These are phyloP conservation scores for Yamadazyma siamensis DNA, from an alignment of 1,139 yeast species.

Conservation along the genomic window DNA sequence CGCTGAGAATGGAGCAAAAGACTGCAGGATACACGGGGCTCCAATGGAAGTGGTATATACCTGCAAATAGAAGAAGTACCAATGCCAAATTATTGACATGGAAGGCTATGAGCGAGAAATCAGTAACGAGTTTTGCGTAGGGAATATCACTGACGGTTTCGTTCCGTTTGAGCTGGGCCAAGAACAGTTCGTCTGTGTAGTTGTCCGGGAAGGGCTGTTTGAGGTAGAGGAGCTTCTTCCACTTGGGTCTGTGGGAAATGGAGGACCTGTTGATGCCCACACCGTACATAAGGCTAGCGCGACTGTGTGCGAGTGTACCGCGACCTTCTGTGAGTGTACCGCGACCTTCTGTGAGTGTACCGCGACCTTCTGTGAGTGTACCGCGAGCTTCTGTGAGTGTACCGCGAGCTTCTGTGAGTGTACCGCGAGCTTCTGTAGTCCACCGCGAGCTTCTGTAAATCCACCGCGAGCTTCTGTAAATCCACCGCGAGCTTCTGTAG, in stretches of 20 bases:
- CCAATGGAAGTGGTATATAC: slow-evolving; percentile 47
- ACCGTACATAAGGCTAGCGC: background rate
- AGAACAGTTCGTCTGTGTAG: slow-evolving; percentile 76
- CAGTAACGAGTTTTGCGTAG: slow-evolving; percentile 59
- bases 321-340: too few relatives aligned
- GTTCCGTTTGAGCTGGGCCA: slow-evolving; percentile 75
- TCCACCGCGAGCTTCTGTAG: too few relatives aligned
- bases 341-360: too few relatives aligned
- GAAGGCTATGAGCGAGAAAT: slow-evolving; percentile 63
- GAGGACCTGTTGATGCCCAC: too few relatives aligned
- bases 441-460: too few relatives aligned
- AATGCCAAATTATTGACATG: slow-evolving; percentile 62
- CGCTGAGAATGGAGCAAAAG: slow-evolving; percentile 19
- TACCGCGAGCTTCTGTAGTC: too few relatives aligned
- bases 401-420: too few relatives aligned
- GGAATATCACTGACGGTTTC: slow-evolving; percentile 70
- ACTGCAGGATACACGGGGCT: slow-evolving; percentile 38
- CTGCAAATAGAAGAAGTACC: slow-evolving; percentile 61
- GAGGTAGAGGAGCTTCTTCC: slow-evolving; percentile 89
- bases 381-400: too few relatives aligned
- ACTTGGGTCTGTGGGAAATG: slow-evolving; percentile 19
- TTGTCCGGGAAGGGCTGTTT: slow-evolving; percentile 89
- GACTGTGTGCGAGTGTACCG: slow-evolving; percentile 2
- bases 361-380: too few relatives aligned
- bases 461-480: too few relatives aligned